phyloP scores from a whole-genome alignment of 2,329 filamentous ascomycete species.

The Aureobasidium sp. region DNA sequence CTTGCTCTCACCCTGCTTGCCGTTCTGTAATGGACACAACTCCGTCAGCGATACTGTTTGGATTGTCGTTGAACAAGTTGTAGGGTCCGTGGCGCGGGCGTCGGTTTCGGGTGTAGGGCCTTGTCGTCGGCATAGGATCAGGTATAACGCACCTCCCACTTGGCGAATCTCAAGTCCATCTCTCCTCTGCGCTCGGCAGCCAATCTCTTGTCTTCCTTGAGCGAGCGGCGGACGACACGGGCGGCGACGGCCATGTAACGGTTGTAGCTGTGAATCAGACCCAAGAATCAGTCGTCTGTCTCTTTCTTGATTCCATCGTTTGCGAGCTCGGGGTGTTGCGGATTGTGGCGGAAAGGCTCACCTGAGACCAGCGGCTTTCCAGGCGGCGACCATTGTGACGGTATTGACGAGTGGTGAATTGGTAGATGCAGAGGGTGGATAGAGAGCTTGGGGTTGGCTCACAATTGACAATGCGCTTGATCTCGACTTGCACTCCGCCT shows the following conservation, averaged over 20 bases:
- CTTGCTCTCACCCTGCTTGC: constrained; percentile 86
- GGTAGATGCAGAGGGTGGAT: constrained; percentile 9
- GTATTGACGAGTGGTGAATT: constrained; percentile 19
- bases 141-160: constrained; percentile 76
- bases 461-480: not conserved
- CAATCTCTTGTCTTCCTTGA: constrained; percentile 92
- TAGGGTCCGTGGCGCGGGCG: not conserved
- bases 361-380: constrained; percentile 97
- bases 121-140: not conserved
- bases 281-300: constrained; percentile 1
- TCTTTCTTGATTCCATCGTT: not conserved
- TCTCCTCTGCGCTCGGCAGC: constrained; percentile 81
- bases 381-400: constrained; percentile 87
- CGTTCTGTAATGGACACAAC: constrained; percentile 55
- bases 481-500: not conserved
- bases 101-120: not conserved
- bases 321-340: not conserved
- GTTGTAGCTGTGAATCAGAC: constrained; percentile 71
- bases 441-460: not conserved
- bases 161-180: constrained; percentile 81
- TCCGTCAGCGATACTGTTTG: constrained; percentile 10
- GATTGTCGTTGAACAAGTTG: not conserved
- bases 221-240: constrained; percentile 87
- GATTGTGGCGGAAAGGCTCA: constrained; percentile 42
- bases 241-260: constrained; percentile 95